phyloP scores from a whole-genome alignment of 1,139 yeast genomes.

The Suhomyces guaymorum region DNA sequence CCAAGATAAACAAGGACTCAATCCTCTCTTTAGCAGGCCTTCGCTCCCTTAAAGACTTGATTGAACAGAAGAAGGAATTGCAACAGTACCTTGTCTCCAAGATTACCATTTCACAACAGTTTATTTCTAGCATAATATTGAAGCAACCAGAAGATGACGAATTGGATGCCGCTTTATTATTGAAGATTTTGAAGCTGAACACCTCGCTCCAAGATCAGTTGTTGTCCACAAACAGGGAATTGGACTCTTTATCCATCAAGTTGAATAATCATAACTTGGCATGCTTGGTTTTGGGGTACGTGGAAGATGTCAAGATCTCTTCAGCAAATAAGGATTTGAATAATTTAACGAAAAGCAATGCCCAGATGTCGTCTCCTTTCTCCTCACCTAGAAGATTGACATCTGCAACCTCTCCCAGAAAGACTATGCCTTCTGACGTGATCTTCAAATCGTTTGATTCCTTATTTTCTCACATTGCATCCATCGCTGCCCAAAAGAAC shows the following conservation, averaged over 20 bases:
- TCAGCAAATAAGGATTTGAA: conserved; percentile 11
- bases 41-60: conserved; percentile 28
- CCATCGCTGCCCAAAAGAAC: conserved; percentile 53
- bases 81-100: conserved; percentile 37
- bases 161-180: conserved; percentile 26
- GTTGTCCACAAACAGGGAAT: conserved; percentile 29
- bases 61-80: conserved; percentile 35
- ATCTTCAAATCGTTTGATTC: conserved; percentile 38
- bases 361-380: conserved; percentile 11
- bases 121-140: conserved; percentile 31
- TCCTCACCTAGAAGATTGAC: conserved; percentile 12
- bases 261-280: conserved; percentile 46
- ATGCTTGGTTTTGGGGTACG: conserved; percentile 47
- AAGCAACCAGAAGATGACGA: conserved; percentile 21
- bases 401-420: conserved; percentile 8
- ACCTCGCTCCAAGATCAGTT: conserved; percentile 36
- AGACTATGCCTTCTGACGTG: conserved; percentile 12
- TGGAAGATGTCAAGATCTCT: conserved; percentile 42
- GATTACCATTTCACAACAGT: conserved; percentile 37
- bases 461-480: conserved; percentile 53
- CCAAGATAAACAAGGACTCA: conserved; percentile 37
- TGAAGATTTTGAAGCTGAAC: conserved; percentile 38
- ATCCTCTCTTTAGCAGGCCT: conserved; percentile 36
- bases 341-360: conserved; percentile 1
- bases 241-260: conserved; percentile 29